Evolutionary conservation across 768 basidiomycete species (phyloP).

Genomic region (Pholiota conissans): DNA sequence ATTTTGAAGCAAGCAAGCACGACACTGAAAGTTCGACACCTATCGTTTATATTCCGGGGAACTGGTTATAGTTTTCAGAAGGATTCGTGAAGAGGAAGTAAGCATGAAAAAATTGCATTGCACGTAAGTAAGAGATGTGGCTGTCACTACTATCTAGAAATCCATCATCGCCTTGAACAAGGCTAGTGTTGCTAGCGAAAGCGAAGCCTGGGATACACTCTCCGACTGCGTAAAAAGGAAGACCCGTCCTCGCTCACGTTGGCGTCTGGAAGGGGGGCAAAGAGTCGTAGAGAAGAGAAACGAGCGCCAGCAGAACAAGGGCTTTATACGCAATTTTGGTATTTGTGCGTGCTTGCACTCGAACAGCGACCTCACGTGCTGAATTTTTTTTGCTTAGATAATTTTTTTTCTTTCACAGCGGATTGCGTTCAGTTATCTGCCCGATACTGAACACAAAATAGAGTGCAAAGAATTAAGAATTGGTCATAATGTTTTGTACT

Average conservation of each 20-base stretch:
- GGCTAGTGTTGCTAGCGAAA: constrained; percentile 78
- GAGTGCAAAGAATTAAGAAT: too few species aligned
- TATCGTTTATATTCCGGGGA: too few species aligned
- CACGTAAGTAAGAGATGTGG: constrained; percentile 35
- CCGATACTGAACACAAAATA: too few species aligned
- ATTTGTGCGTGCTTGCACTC: constrained; percentile 4
- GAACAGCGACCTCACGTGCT: constrained; percentile 36
- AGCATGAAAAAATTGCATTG: too few species aligned
- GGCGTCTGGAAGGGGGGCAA: constrained; percentile 33
- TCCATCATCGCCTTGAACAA: constrained; percentile 55
- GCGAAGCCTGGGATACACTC: constrained; percentile 52
- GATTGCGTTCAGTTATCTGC: too few species aligned
- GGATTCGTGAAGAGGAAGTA: too few species aligned
- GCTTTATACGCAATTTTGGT: neutral
- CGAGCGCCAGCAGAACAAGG: neutral
- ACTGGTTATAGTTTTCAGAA: too few species aligned
- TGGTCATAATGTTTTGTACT: neutral
- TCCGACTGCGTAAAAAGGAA: constrained; percentile 43
- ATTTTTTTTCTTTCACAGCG: too few species aligned
- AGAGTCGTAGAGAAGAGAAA: constrained; percentile 17
- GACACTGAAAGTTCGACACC: too few species aligned
- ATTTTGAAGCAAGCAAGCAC: too few species aligned
- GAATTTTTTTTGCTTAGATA: neutral
- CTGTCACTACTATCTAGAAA: constrained; percentile 78
- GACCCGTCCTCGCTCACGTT: constrained; percentile 33